Evolutionary conservation across 371 early-diverging fungal species (phyloP), one percentile per base, ranked within the genome.

Genomic region (Lichtheimia hyalospora): DNA sequence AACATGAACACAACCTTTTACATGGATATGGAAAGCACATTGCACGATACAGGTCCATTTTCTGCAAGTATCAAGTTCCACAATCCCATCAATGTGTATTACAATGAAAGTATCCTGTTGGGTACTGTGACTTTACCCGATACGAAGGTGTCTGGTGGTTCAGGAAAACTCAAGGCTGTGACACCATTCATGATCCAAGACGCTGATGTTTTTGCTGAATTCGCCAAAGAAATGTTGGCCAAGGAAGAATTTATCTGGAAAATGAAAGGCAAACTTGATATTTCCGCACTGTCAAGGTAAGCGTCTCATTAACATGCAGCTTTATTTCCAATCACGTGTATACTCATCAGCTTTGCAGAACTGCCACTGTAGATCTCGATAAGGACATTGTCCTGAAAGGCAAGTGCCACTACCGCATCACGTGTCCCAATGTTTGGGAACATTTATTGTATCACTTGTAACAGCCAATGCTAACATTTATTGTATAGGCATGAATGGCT

Each of bases 11-110:
- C 57, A n/a, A 70, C 75, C 46, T 67, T 82, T 43, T 63, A 54
- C 43, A 77, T 84, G 79, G 51, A 58, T 34, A 75, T 84, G 76
- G 49, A 69, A 34, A 77, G 78, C 52, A 40, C 41, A 5, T 68
- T 85, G 49, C 64, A 51, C 20, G 74, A 84, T 57, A 85, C 85
- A 20, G 85, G 85, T 51, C 83, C 85, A 4, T 82, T 81, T 64
- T 58, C 77, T 21, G 85, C 85, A 34, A 68, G 69, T 28, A 76
- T 84, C 42, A 63, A 61, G 49, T 84, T 84, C 66, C 67, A 75
- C 12, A 71, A 76, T 49, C 81, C 78, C 4, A 77, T 82, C 42
- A 40, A 76, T 3, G 76, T 84, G 40, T 68, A 63, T 24, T 82
- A 79, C 61, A 70, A 79, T 2, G 66, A 74, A 28, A 61, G 74